These are phyloP conservation scores for Pseudopyrenochaeta lycopersici DNA, from an alignment of 2,329 filamentous ascomycete genomes.

Conservation along the genomic window DNA sequence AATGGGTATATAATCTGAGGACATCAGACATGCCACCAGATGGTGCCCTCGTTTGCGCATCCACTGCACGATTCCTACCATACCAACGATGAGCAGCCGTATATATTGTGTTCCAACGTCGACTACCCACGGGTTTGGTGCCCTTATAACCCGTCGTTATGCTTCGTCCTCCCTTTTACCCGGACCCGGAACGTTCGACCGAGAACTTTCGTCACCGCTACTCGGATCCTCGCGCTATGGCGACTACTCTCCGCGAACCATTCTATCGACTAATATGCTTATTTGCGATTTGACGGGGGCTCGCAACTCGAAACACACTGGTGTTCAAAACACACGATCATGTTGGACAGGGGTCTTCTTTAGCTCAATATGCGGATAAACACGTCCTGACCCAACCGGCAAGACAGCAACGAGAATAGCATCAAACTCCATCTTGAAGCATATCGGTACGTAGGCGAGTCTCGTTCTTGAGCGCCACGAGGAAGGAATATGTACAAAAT, in stretches of 20 bases:
- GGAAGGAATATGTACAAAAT: neutral
- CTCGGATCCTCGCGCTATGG: constrained; percentile 2
- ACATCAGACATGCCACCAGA: neutral
- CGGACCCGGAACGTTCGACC: constrained; percentile 7
- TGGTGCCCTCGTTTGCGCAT: neutral
- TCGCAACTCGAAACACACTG: neutral
- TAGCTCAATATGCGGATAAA: constrained; percentile 40
- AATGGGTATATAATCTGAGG: constrained; percentile 7
- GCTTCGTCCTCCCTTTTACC: constrained; percentile 11
- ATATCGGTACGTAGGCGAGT: constrained; percentile 12
- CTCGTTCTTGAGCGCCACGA: neutral
- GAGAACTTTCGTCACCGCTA: neutral
- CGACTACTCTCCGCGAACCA: constrained; percentile 7
- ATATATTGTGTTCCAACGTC: neutral
- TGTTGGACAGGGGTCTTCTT: constrained; percentile 17
- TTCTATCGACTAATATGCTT: constrained; percentile 13
- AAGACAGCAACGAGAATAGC: constrained; percentile 32
- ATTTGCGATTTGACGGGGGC: neutral
- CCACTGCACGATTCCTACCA: neutral
- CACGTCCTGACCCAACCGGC: constrained; percentile 14
- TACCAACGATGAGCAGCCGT: neutral
- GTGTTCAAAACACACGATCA: neutral
- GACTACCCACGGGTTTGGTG: constrained; percentile 1
- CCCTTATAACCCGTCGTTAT: neutral
- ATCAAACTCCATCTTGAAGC: constrained; percentile 6